Conservation (phyloP, 768 basidiomycete genomes). For the Strobilomyces dryophilus region DNA sequence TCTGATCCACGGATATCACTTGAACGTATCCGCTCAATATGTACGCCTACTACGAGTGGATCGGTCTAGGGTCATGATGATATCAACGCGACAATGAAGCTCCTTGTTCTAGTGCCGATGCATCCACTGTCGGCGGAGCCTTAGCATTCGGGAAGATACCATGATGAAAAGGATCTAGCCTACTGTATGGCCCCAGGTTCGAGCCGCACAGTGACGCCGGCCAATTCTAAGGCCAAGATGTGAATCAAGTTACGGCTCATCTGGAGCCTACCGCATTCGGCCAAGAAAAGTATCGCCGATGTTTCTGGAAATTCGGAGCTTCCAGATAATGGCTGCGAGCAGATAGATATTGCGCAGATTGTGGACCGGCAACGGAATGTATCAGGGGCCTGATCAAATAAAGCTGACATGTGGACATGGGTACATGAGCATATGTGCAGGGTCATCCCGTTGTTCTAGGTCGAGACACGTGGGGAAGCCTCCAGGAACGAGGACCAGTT, state of each 20-base stretch:
- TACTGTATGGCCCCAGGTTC: slow-evolving; percentile 37
- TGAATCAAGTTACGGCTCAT: background rate
- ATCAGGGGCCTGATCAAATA: too few species aligned
- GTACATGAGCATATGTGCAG: too few species aligned
- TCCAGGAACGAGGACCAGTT: too few species aligned
- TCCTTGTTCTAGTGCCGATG: slow-evolving; percentile 39
- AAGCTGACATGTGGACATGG: too few species aligned
- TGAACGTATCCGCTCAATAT: slow-evolving; percentile 42
- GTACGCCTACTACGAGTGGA: slow-evolving; percentile 41
- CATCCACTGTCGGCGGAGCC: slow-evolving; percentile 27
- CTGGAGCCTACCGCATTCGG: background rate
- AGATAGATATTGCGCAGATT: too few species aligned
- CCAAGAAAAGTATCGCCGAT: too few species aligned
- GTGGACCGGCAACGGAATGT: too few species aligned
- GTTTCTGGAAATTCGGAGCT: too few species aligned
- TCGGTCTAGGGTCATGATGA: background rate
- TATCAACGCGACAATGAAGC: background rate
- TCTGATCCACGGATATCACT: slow-evolving; percentile 43
- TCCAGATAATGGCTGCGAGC: too few species aligned
- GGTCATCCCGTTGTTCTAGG: too few species aligned
- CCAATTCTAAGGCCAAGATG: slow-evolving; percentile 5
- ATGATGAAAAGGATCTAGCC: background rate
- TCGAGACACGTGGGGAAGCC: too few species aligned
- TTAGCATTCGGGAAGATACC: background rate
- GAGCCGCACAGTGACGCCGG: slow-evolving; percentile 36